These are phyloP conservation scores for Chlamydomonas asymmetrica DNA, from an alignment of 139 green algal genomes.

Conservation along the genomic window DNA sequence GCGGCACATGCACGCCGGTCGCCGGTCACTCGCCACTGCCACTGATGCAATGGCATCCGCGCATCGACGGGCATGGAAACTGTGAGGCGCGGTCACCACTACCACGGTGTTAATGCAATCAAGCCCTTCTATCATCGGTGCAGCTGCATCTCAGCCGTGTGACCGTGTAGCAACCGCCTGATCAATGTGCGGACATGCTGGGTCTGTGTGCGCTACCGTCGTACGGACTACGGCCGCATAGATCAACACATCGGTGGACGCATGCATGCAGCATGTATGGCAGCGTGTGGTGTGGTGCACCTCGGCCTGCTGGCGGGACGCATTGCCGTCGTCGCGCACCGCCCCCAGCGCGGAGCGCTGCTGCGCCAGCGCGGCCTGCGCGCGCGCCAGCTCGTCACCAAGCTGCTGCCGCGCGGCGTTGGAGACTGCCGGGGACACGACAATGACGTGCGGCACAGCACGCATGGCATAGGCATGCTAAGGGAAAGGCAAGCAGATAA, in stretches of 20 bases:
- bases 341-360: background rate
- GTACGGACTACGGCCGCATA: background rate
- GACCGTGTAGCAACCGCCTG: too few relatives aligned
- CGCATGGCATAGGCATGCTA: background rate
- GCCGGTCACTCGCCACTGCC: background rate
- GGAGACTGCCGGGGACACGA: background rate
- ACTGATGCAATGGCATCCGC: too few relatives aligned
- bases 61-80: too few relatives aligned
- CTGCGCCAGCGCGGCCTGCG: background rate
- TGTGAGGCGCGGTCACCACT: too few relatives aligned
- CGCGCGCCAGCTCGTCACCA: constrained; percentile 2
- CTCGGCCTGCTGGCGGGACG: background rate
- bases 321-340: background rate
- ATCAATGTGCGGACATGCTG: too few relatives aligned
- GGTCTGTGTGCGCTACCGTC: background rate
- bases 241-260: background rate
- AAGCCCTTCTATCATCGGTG: too few relatives aligned
- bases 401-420: constrained; percentile 11
- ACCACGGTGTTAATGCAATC: too few relatives aligned
- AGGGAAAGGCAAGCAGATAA: too few relatives aligned
- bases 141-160: too few relatives aligned
- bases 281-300: constrained; percentile 9
- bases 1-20: background rate
- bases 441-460: background rate
- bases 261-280: background rate